Evolutionary conservation across 2,329 filamentous ascomycete species (phyloP).

Genomic region (Aspergillus terreus): DNA sequence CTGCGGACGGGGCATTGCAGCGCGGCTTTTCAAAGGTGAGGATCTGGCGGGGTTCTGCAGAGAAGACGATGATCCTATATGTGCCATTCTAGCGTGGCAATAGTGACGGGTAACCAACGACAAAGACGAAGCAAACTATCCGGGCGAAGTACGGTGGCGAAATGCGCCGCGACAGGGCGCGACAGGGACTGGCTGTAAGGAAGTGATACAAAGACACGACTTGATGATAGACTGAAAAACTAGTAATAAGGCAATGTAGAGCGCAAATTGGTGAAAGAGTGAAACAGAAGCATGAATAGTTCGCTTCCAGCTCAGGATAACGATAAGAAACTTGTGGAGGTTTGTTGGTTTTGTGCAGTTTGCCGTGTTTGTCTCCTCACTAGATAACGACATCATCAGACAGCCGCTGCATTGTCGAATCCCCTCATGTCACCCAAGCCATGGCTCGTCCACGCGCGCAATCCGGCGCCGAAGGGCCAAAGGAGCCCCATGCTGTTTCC

Average conservation of each 20-base stretch:
- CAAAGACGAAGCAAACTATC: too few species aligned
- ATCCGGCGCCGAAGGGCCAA: conserved; percentile 46
- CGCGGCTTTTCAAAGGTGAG: background rate
- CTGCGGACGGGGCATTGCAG: too few species aligned
- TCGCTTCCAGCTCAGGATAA: background rate
- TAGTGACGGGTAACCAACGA: too few species aligned
- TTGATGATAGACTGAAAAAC: too few species aligned
- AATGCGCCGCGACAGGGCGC: too few species aligned
- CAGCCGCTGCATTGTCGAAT: background rate
- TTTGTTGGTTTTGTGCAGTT: conserved; percentile 25
- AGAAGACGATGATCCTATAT: too few species aligned
- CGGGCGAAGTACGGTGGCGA: too few species aligned
- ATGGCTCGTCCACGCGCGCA: conserved; percentile 44
- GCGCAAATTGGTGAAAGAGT: background rate
- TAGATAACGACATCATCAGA: conserved; percentile 12
- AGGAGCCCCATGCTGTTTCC: conserved; percentile 75
- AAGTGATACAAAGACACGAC: too few species aligned
- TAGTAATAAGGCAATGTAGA: background rate
- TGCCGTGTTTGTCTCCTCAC: conserved; percentile 17
- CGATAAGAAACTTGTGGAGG: conserved; percentile 13
- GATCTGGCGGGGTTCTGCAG: background rate
- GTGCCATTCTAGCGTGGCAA: too few species aligned
- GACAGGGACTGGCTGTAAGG: too few species aligned
- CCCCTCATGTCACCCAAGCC: background rate
- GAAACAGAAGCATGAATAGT: background rate